A percentile compares a stretch with the other conserved stretches of the same genome.
Conservation (phyloP, 2,329 filamentous ascomycete genomes). For the Penicillium decumbens region DNA sequence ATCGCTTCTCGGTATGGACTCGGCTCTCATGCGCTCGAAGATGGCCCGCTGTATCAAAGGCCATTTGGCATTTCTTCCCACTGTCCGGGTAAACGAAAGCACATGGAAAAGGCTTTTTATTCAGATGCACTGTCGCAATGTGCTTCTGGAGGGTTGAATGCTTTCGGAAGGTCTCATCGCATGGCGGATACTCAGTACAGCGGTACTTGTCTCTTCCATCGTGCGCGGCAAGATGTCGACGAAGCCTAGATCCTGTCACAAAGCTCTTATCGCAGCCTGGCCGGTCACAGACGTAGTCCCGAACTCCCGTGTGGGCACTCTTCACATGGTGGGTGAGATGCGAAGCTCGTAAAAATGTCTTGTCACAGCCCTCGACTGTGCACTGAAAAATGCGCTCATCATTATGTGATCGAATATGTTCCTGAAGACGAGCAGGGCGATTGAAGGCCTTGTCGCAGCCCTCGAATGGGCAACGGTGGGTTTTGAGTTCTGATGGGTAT, state of each 20-base stretch:
- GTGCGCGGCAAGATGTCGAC: constrained; percentile 73
- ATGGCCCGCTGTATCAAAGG: constrained; percentile 68
- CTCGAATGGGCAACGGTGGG: constrained; percentile 67
- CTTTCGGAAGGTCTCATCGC: constrained; percentile 77
- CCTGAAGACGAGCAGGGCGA: constrained; percentile 71
- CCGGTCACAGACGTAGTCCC: constrained; percentile 66
- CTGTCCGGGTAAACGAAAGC: constrained; percentile 52
- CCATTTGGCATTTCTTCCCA: constrained; percentile 56
- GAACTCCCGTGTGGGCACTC: constrained; percentile 68
- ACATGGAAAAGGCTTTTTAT: constrained; percentile 68
- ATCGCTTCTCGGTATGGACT: constrained; percentile 64
- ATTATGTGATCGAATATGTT: constrained; percentile 78
- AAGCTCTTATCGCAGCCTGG: constrained; percentile 75
- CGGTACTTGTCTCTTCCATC: constrained; percentile 69
- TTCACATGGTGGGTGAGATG: constrained; percentile 83
- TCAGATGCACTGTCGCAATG: constrained; percentile 69
- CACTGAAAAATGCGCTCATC: constrained; percentile 79
- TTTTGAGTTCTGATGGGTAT: constrained; percentile 68
- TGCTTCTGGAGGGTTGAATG: constrained; percentile 81
- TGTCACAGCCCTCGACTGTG: constrained; percentile 64
- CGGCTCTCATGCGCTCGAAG: constrained; percentile 67
- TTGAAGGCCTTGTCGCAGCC: constrained; percentile 81
- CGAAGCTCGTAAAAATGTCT: constrained; percentile 79
- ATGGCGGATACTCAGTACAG: constrained; percentile 66
- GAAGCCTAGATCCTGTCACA: constrained; percentile 70